Base-by-base conservation (phyloP, 2,329 filamentous ascomycete genomes). In the Colletotrichum incanum region DNA sequence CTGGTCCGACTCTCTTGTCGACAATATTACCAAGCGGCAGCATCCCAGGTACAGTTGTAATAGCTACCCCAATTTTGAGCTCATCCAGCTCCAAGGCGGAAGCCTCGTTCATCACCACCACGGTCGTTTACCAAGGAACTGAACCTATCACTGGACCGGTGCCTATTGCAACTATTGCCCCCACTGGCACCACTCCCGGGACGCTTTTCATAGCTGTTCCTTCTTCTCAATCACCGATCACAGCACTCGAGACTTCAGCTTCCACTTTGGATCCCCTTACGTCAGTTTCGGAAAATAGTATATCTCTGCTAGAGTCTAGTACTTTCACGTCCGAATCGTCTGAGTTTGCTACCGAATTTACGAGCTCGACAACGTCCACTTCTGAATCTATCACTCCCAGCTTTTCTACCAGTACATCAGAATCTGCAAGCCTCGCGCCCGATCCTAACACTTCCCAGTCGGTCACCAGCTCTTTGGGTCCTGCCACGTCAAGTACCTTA, bases 91-190 rank as follows among this genome's bases (percentile, higher is more conserved):
- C 39, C 11, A 50, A 45, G 6, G 11, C 16, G 2, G 28, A 39
- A 12, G 9, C 52, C 7, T 65, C 63, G 5, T 65, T 37, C 18
- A 41, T 65, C 12, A 65, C 63, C 9, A 66, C 64, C n/a, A 66
- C 64, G 2, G 43, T 66, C 5, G 14, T 26, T 7, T 66, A 59
- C 14, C 31, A 34, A 20, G 64, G 64, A 3, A 59, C 16, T 2
- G 55, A 41, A 4, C 5, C 31, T n/a, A 59, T 66, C 23, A 60
- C 54, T 8, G 64, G 64, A 3, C 39, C 43, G 23, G 56, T 54
- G 3, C 12, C 64, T 2, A 37, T 66, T 3, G 39, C 64, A 11
- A 66, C 64, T 26, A 43, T 66, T 14, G 9, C 18, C 1, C 37
- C 64, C 1, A 8, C 4, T 4, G 64, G 64, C 18, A 59, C 64